These are phyloP conservation scores for Exsudoporus floridanus DNA, from an alignment of 1,284 basidiomycete genomes.

Conservation along the genomic window DNA sequence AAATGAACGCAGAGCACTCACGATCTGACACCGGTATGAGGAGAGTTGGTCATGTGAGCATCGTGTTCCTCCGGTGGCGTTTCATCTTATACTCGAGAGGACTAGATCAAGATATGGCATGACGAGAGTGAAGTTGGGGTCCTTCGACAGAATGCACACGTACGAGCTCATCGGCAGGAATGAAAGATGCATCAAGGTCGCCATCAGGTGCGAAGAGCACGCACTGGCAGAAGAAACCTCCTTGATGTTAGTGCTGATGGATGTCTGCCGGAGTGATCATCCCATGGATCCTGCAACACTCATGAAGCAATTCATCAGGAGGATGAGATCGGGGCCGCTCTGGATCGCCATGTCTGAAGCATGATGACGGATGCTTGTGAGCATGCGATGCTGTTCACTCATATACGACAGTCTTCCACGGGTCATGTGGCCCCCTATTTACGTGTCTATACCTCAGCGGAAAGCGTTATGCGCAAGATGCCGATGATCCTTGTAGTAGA, in stretches of 20 bases:
- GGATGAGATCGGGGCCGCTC: slow-evolving; percentile 71
- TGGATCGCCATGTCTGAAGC: slow-evolving; percentile 22
- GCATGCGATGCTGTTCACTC: background rate
- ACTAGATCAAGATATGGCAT: slow-evolving; percentile 39
- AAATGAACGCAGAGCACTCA: slow-evolving; percentile 39
- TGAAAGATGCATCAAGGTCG: slow-evolving; percentile 86
- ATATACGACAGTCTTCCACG: background rate
- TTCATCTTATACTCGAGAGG: slow-evolving; percentile 91
- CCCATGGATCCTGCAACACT: slow-evolving; percentile 93
- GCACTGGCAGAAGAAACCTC: slow-evolving; percentile 87
- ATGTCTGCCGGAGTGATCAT: slow-evolving; percentile 82
- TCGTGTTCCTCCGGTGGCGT: slow-evolving; percentile 67
- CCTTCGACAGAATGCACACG: slow-evolving; percentile 28
- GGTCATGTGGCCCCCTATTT: slow-evolving; percentile 9
- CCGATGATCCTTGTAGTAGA: slow-evolving; percentile 74
- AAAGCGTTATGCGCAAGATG: slow-evolving; percentile 50
- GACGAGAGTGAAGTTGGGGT: slow-evolving; percentile 12
- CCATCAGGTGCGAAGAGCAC: slow-evolving; percentile 90
- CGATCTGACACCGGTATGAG: slow-evolving; percentile 85
- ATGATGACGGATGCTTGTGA: background rate
- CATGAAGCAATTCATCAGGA: slow-evolving; percentile 91
- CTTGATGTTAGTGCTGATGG: no score
- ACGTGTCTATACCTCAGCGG: background rate
- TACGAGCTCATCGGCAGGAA: slow-evolving; percentile 83
- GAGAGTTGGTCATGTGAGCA: slow-evolving; percentile 89